Base-by-base conservation (phyloP, 2,329 filamentous ascomycete species). In the Phyllosticta ampelicida region DNA sequence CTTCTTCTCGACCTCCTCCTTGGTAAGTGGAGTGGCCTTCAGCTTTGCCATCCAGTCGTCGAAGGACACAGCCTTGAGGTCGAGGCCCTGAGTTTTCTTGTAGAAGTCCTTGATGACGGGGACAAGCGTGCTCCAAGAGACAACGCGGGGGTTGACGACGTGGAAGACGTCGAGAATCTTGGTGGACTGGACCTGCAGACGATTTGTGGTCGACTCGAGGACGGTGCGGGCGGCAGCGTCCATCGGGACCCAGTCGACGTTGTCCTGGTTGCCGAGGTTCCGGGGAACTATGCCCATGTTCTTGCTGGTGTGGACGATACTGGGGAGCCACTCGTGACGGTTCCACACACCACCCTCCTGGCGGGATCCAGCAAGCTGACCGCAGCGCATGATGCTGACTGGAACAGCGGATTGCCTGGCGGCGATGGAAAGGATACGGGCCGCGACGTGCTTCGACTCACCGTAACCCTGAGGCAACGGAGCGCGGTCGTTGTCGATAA, bases 381-480 rank as follows among this genome's bases (percentile, higher is more conserved):
- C 68, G 9, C 65, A 65, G 9, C 69, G 64, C 6, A 65, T 57
- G 9, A 70, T 62, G 6, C 61, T 63, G 3, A 61, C 62, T 9
- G 61, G 61, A n/a, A 70, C 59, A 2, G 63, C 65, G 2, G 67
- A 52, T 8, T 63, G 58, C 26, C 64, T 58, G 1, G 71, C 66
- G 5, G 70, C 70, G 1, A 55, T 62, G n/a, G 64, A 63, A 0
- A 71, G 61, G 23, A 74, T 69, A 16, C 65, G 61, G 10, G 66
- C 65, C 0, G 70, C 62, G 5, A 74, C 67, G 51, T 71, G 65
- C 58, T 75, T 75, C 9, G 65, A 68, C 53, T 73, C 66, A 18
- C 68, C 71, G 54, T 75, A 75, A 13, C 72, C 73, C 52, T 70
- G 68, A 6, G 66, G 62, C 1, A 70, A 60, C 0, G 71, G 65